These are phyloP conservation scores for Ogataea methanolica DNA, from an alignment of 805 yeast species.

Conservation along the genomic window DNA sequence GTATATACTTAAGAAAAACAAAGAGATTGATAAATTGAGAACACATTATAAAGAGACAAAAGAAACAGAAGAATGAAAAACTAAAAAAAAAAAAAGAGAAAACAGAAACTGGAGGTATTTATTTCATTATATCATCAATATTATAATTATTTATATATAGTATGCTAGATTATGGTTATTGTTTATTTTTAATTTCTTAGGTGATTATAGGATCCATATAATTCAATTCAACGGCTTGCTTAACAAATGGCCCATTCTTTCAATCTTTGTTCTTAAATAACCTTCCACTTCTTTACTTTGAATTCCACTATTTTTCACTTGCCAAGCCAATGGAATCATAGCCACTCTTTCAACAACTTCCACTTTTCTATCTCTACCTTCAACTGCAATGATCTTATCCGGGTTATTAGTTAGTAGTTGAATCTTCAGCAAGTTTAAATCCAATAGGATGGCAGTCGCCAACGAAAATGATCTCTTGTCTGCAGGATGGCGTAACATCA, in stretches of 20 bases:
- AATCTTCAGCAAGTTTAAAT: conserved; percentile 69
- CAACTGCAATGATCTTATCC: conserved; percentile 92
- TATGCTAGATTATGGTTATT: no score
- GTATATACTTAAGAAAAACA: no score
- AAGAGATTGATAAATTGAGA: no score
- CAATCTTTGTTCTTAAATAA: conserved; percentile 87
- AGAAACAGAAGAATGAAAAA: no score
- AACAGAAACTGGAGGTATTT: no score
- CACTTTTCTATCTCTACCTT: conserved; percentile 72
- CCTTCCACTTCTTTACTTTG: conserved; percentile 86
- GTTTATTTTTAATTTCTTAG: no score
- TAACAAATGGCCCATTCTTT: conserved; percentile 94
- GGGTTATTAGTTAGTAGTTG: conserved; percentile 91
- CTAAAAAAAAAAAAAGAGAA: no score
- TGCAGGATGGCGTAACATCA: conserved; percentile 91
- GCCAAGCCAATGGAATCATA: conserved; percentile 96
- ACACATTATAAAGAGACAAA: no score
- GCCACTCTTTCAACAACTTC: conserved; percentile 87
- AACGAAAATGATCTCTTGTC: conserved; percentile 92
- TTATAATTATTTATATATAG: no score
- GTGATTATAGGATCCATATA: no score
- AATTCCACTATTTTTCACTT: conserved; percentile 55
- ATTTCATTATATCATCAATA: no score
- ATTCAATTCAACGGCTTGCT: conserved; percentile 31
- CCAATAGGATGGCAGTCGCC: conserved; percentile 89